phyloP scores from a whole-genome alignment of 805 yeast species.

The Cyberlindnera galapagoensis region DNA sequence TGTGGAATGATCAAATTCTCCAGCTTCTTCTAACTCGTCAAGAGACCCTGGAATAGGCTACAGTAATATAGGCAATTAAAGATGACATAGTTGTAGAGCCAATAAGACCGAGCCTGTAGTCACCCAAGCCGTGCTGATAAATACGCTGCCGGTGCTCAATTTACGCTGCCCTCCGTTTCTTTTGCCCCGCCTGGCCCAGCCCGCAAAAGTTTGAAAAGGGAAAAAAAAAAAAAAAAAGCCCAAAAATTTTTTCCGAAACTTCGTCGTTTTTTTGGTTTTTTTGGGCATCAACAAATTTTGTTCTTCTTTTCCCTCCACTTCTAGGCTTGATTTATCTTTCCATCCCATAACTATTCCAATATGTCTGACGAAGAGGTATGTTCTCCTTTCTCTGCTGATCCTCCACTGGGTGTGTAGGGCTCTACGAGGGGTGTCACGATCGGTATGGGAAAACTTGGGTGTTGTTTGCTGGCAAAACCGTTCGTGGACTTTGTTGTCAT shows the following conservation, averaged over 20 bases:
- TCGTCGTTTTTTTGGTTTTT: constrained; percentile 1
- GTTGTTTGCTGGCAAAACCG: neutral
- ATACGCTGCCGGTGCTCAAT: no score
- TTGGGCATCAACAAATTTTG: neutral
- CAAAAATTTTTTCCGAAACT: constrained; percentile 1
- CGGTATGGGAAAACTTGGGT: neutral
- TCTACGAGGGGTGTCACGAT: neutral
- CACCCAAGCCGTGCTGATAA: no score
- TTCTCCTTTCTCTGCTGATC: no score
- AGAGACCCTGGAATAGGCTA: no score
- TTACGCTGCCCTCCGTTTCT: no score
- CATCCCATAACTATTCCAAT: constrained; percentile 10
- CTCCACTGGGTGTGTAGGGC: neutral
- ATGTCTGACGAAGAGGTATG: constrained; percentile 28
- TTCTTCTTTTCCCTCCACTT: constrained; percentile 2
- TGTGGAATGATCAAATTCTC: constrained; percentile 8
- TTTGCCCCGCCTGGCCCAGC: constrained; percentile 4
- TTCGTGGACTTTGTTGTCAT: neutral
- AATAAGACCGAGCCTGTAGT: no score
- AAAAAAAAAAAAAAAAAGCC: no score
- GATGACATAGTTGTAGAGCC: no score
- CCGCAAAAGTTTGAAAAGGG: constrained; percentile 5
- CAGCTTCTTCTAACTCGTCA: no score
- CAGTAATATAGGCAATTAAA: no score
- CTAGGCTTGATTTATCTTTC: neutral